phyloP scores from a whole-genome alignment of 495 filamentous ascomycete species.

The Talaromyces ruber region DNA sequence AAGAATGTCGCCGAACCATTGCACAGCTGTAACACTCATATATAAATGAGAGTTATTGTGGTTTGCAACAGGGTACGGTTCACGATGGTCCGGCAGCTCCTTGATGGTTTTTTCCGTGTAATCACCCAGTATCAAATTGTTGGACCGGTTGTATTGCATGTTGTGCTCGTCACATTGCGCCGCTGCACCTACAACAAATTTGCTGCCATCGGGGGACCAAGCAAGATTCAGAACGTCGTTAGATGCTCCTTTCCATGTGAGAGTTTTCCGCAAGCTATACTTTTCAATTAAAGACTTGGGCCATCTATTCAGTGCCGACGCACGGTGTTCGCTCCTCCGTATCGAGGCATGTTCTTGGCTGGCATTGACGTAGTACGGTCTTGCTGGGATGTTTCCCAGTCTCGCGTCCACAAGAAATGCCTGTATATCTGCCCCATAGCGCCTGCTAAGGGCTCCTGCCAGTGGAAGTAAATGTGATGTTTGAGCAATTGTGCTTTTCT shows the following conservation, averaged over 20 bases:
- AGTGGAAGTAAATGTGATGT: constrained; percentile 3
- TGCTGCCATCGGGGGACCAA: constrained; percentile 41
- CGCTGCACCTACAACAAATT: constrained; percentile 55
- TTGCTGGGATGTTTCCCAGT: constrained; percentile 9
- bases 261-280: constrained; percentile 21
- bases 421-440: constrained; percentile 8
- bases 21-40: constrained; percentile 66
- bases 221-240: constrained; percentile 38
- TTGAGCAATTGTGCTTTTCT: not conserved
- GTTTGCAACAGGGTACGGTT: constrained; percentile 46
- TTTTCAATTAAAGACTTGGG: not conserved
- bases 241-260: constrained; percentile 43
- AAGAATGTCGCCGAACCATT: constrained; percentile 56
- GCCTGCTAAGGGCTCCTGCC: constrained; percentile 8
- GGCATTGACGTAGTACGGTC: constrained; percentile 7
- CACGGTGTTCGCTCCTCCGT: not conserved
- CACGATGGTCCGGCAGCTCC: constrained; percentile 64
- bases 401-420: constrained; percentile 13
- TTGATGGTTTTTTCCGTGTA: constrained; percentile 39
- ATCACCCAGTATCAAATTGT: constrained; percentile 73
- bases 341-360: not conserved
- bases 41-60: constrained; percentile 59
- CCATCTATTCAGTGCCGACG: not conserved
- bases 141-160: constrained; percentile 75
- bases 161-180: constrained; percentile 66